Evolutionary conservation across 176 grass and related monocot genomes (phyloP).

Genomic region (Musa troglodytarum): DNA sequence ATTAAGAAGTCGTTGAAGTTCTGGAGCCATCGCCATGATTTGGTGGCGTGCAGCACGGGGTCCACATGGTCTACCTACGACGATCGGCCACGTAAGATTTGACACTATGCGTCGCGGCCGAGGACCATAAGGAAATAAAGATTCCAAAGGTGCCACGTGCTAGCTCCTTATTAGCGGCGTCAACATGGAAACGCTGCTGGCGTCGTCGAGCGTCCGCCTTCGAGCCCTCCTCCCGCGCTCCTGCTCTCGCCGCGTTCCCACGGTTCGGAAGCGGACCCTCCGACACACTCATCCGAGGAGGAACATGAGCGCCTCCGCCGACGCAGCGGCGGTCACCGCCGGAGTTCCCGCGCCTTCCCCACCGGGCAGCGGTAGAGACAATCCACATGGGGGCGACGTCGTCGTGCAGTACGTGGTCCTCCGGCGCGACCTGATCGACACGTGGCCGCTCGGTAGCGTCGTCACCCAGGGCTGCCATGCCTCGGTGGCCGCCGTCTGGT

Average conservation of each 20-base stretch:
- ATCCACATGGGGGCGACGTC: conserved; percentile 24
- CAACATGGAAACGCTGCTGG: background rate
- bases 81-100: no score
- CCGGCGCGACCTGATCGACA: conserved; percentile 69
- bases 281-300: background rate
- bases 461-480: conserved; percentile 88
- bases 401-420: conserved; percentile 89
- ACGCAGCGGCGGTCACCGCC: background rate
- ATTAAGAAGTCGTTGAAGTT: no score
- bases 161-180: background rate
- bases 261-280: background rate
- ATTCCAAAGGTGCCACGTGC: background rate
- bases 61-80: no score
- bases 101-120: no score
- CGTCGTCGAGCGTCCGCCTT: background rate
- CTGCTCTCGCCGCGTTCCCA: background rate
- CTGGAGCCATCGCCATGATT: no score
- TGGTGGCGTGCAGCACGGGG: no score
- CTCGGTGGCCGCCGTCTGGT: conserved; percentile 55
- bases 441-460: conserved; percentile 83
- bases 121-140: no score
- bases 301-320: background rate
- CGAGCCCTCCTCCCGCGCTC: background rate
- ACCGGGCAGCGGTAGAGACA: background rate
- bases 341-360: background rate